phyloP scores from a whole-genome alignment of 805 yeast species.

The Candida pseudofarinosa region DNA sequence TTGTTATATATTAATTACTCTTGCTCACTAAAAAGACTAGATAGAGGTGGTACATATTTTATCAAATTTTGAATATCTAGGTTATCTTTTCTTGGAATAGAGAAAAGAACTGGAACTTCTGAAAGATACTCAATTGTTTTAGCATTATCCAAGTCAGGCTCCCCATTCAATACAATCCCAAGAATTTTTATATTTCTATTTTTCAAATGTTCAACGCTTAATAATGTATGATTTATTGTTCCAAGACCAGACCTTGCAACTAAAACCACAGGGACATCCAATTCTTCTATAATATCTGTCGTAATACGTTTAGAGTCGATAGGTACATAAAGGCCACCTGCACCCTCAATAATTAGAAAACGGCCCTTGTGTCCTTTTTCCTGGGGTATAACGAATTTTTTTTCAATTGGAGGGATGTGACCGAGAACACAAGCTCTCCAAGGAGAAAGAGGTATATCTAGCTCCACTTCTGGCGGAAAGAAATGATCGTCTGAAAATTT shows the following conservation, averaged over 20 bases:
- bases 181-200: slow-evolving; percentile 13
- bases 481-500: slow-evolving; percentile 7
- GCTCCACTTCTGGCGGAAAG: slow-evolving; percentile 12
- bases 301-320: slow-evolving; percentile 17
- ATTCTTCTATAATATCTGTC: slow-evolving; percentile 16
- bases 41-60: background rate
- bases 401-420: slow-evolving; percentile 8
- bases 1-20: too few relatives aligned
- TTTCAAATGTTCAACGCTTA: slow-evolving; percentile 19
- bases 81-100: background rate
- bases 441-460: slow-evolving; percentile 22
- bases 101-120: background rate
- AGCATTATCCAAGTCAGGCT: slow-evolving; percentile 15
- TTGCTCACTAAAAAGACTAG: background rate
- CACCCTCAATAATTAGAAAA: slow-evolving; percentile 23
- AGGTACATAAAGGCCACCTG: slow-evolving; percentile 26
- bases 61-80: background rate
- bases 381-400: slow-evolving; percentile 15
- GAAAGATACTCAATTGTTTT: slow-evolving; percentile 7
- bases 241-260: slow-evolving; percentile 26
- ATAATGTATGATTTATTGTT: slow-evolving; percentile 23
- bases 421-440: slow-evolving; percentile 21
- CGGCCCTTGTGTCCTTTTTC: background rate
- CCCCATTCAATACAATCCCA: slow-evolving; percentile 22
- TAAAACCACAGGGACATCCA: slow-evolving; percentile 17